Conservation (phyloP, 2,329 filamentous ascomycete species). For the Hypoxylon sp. region DNA sequence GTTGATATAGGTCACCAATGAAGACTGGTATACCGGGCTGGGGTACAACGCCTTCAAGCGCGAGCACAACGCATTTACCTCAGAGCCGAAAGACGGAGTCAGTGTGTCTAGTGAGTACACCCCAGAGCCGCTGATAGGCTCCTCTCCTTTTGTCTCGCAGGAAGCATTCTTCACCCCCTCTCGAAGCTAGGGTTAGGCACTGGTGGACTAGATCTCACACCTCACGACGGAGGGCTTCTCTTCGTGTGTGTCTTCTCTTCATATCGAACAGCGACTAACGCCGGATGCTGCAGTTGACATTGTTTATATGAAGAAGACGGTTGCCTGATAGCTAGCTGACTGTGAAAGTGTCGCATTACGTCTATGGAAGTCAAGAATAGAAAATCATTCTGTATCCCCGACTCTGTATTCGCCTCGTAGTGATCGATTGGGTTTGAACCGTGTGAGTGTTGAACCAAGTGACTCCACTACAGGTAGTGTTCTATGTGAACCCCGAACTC, state of each 20-base stretch:
- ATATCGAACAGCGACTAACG: slow-evolving; percentile 14
- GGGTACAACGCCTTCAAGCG: slow-evolving; percentile 40
- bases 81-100: slow-evolving; percentile 19
- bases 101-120: slow-evolving; percentile 30
- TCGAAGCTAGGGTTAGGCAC: not conserved
- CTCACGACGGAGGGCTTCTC: slow-evolving; percentile 3
- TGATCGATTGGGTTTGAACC: slow-evolving; percentile 25
- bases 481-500: slow-evolving; percentile 19
- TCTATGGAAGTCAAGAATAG: slow-evolving; percentile 6
- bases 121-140: slow-evolving; percentile 1
- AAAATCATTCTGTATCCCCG: slow-evolving; percentile 3
- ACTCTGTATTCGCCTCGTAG: slow-evolving; percentile 24
- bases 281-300: slow-evolving; percentile 24
- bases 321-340: slow-evolving; percentile 22
- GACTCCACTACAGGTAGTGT: slow-evolving; percentile 11
- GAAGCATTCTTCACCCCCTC: slow-evolving; percentile 7
- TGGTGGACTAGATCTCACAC: not conserved
- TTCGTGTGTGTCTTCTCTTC: not conserved
- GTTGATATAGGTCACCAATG: slow-evolving; percentile 36
- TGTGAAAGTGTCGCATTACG: not conserved
- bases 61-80: slow-evolving; percentile 30
- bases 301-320: slow-evolving; percentile 41
- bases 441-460: slow-evolving; percentile 10
- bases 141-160: slow-evolving; percentile 5
- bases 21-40: slow-evolving; percentile 42